Conservation (phyloP, 169 alveolate species). For the Eimeria acervulina region DNA sequence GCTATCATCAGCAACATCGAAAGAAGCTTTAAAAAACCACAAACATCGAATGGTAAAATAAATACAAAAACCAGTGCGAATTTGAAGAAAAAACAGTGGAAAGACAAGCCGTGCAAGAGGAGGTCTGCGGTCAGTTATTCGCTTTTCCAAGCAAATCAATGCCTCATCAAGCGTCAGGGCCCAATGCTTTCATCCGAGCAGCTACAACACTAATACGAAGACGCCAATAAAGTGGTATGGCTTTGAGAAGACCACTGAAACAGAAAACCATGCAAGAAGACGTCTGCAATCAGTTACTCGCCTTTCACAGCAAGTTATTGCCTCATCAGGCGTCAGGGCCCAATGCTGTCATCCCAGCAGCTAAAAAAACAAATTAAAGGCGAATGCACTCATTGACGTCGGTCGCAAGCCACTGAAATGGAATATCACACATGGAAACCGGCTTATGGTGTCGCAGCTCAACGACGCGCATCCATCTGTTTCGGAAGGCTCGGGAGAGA, state of each 20-base stretch:
- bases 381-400: no score
- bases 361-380: neutral
- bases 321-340: neutral
- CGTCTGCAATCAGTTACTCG: neutral
- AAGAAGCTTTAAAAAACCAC: neutral
- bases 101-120: neutral
- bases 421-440: neutral
- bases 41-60: neutral
- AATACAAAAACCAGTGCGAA: no score
- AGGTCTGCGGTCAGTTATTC: neutral
- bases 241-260: neutral
- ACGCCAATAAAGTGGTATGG: no score
- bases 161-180: neutral
- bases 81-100: no score
- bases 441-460: neutral
- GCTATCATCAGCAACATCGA: neutral
- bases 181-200: neutral
- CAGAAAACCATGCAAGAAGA: neutral
- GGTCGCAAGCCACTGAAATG: neutral
- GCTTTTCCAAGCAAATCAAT: neutral
- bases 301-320: neutral
- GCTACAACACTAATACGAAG: no score
- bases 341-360: constrained; percentile 20
- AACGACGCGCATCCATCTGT: neutral
- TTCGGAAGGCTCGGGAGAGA: neutral